phyloP scores from a whole-genome alignment of 352 stramenopile species.

The Detonula confervacea region DNA sequence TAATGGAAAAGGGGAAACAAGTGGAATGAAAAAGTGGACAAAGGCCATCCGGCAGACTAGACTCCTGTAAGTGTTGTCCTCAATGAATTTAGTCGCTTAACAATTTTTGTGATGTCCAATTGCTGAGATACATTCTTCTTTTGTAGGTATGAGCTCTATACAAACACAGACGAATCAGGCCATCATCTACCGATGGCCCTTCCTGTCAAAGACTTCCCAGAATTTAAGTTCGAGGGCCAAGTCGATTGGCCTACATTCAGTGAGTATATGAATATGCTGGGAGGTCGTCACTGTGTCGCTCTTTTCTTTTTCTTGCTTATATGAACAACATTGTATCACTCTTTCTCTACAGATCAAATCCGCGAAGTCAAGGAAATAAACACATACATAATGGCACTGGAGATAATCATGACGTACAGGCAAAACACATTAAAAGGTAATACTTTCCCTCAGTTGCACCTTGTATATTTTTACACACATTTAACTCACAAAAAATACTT shows the following conservation, averaged over 20 bases:
- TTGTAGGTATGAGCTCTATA: conserved; percentile 27
- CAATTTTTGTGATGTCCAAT: neutral
- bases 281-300: neutral
- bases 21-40: conserved; percentile 33
- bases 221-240: conserved; percentile 37
- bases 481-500: conserved; percentile 14
- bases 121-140: neutral
- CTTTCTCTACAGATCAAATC: neutral
- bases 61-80: conserved; percentile 26
- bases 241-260: conserved; percentile 36
- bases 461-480: neutral
- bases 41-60: conserved; percentile 22
- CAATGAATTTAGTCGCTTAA: neutral
- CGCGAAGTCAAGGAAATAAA: neutral
- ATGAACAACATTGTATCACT: neutral
- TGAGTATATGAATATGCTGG: neutral
- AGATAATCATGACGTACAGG: neutral
- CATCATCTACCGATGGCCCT: conserved; percentile 4
- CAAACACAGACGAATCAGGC: conserved; percentile 1
- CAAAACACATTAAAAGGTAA: neutral
- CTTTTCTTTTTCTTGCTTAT: neutral
- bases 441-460: neutral
- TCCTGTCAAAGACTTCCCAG: conserved; percentile 22
- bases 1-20: conserved; percentile 47
- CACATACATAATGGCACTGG: neutral